Evolutionary conservation across 805 yeast species (phyloP).

Genomic region (Nakazawaea ambrosiae): DNA sequence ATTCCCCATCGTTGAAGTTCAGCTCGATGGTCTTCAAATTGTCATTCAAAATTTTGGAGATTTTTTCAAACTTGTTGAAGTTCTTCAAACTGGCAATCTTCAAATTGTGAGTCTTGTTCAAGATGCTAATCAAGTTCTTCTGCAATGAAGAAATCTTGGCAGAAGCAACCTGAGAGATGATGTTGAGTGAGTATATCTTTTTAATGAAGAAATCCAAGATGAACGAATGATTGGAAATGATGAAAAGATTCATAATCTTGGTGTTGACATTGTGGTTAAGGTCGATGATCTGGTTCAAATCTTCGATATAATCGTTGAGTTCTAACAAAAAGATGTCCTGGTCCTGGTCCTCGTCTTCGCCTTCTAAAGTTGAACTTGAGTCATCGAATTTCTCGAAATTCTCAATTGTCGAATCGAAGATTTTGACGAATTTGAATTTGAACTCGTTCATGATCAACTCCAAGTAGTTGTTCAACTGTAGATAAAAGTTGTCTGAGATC

Average conservation of each 20-base stretch:
- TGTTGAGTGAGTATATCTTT: slow-evolving; percentile 2
- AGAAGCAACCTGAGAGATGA: slow-evolving; percentile 7
- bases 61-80: slow-evolving; percentile 23
- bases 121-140: slow-evolving; percentile 1
- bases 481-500: slow-evolving; percentile 2
- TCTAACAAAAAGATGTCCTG: slow-evolving; percentile 3
- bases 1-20: slow-evolving; percentile 43
- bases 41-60: slow-evolving; percentile 18
- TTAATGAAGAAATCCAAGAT: slow-evolving; percentile 4
- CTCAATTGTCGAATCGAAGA: slow-evolving; percentile 3
- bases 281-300: slow-evolving; percentile 1
- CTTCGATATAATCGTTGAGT: background rate
- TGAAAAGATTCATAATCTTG: slow-evolving; percentile 2
- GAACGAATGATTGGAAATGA: slow-evolving; percentile 1
- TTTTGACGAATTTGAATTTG: slow-evolving; percentile 6
- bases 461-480: slow-evolving; percentile 6
- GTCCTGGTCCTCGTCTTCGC: slow-evolving; percentile 1
- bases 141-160: slow-evolving; percentile 4
- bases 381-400: slow-evolving; percentile 3
- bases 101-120: background rate
- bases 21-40: slow-evolving; percentile 41
- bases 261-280: background rate
- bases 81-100: slow-evolving; percentile 14
- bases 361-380: too few species aligned
- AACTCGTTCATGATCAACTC: slow-evolving; percentile 5